Base-by-base conservation (phyloP, 2,329 filamentous ascomycete genomes). In the Aspergillus arachidicola region DNA sequence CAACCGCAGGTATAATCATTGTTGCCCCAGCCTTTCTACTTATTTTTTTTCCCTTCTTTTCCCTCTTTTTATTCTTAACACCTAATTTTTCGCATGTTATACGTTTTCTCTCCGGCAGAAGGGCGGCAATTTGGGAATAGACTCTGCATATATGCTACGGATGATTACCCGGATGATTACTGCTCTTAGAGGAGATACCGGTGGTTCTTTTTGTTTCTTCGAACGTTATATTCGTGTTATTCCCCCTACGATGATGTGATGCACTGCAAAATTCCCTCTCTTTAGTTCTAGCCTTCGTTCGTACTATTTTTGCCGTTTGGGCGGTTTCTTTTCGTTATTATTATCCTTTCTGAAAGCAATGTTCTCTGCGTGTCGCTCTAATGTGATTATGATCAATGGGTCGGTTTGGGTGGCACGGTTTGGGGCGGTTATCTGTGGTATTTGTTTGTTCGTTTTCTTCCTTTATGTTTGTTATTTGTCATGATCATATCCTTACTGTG, bases 1-100 rank as follows among this genome's bases (percentile, higher is more conserved):
- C 76, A 78, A 62, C 76, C 76, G 32, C 75, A 77, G 65, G 78
- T 79, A 38, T 79, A 71, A 76, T 64, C 45, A 48, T 21, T n/a
- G 26, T 58, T 53, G 30, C 43, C 45, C 32, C 32, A 21, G 23
- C 43, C 36, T 61, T 57, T 60, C 58, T 65, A 6, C 6, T 45
- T 65, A 11, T 64, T 67, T 66, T 59, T 64, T 53, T 58, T 58
- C 54, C 60, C 61, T 36, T 63, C 48, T 51, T 55, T 58, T 55
- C 64, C 48, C 59, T 62, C 64, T 66, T 48, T 64, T 61, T 57
- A 57, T 28, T 34, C 64, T 58, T 62, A 53, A 41, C 57, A 45
- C 46, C 57, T 60, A 56, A 58, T 48, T 59, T 9, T 30, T 46
- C 53, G 34, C 45, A 34, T 26, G 38, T 50, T 43, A 41, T 61